Evolutionary conservation across 78 protist species (phyloP).

Genomic region (Speleostelium caveatum): DNA sequence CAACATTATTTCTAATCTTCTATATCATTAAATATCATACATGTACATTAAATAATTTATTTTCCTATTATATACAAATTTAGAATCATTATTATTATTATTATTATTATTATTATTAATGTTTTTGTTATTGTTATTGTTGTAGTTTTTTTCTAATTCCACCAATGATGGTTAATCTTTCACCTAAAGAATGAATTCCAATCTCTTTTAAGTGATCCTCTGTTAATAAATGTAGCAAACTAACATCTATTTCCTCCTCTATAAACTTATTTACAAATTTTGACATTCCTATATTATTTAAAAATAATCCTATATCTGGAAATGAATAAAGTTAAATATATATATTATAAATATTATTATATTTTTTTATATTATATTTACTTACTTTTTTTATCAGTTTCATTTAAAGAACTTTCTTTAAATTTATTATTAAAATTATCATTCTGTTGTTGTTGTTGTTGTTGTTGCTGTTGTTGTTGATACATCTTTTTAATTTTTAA

Average conservation of each 20-base stretch:
- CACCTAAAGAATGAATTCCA: constrained; percentile 52
- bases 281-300: constrained; percentile 52
- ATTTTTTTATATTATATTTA: not conserved
- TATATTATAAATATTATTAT: not conserved
- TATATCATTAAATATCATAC: no score
- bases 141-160: constrained; percentile 55
- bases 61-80: no score
- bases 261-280: constrained; percentile 68
- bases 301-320: constrained; percentile 33
- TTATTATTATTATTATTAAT: no score
- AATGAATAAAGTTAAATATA: not conserved
- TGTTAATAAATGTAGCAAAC: constrained; percentile 37
- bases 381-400: constrained; percentile 46
- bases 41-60: no score
- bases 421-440: constrained; percentile 5
- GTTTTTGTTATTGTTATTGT: no score
- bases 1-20: no score
- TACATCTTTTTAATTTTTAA: constrained; percentile 3
- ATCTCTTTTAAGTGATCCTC: constrained; percentile 62
- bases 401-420: constrained; percentile 50
- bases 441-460: not conserved
- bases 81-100: no score
- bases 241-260: constrained; percentile 66
- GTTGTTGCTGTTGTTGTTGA: not conserved
- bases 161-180: constrained; percentile 42